Base-by-base conservation (phyloP, 441 rosid genomes). In the Melastoma candidum region DNA sequence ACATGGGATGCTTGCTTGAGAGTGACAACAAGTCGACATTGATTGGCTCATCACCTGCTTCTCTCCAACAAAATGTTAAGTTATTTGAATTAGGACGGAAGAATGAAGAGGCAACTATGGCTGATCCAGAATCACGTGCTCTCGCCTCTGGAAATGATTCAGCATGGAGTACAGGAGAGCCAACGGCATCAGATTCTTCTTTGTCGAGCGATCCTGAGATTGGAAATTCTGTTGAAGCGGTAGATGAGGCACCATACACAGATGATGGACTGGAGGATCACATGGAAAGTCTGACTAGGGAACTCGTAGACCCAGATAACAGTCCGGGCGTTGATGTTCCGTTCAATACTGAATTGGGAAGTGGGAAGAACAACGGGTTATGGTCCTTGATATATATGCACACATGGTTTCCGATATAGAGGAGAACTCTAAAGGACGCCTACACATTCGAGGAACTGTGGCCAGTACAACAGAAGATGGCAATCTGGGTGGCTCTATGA, bases 311-410 rank as follows among this genome's bases (percentile, higher is more conserved):
- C 41, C 41, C 41, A 36, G 41, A 36, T 36, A 36, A 9, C 41
- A 36, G 8, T 36, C 41, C 41, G 41, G 6, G 6, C 7, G 7
- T 36, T 36, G 22, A 17, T 17, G 22, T 17, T 17, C 41, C 41
- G 8, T 36, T 3, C 7, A 77, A 73, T 49, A 57, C 60, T 56
- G 66, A 62, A 58, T 32, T 59, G 59, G 80, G 74, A 63, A 82
- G 69, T 64, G 83, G 72, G 71, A 76, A 78, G 55, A 66, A 85
- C 61, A 68, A 44, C 56, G 71, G 76, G 68, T 74, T 93, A 54
- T 93, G 98, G 98, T 58, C 63, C 62, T 64, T 86, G 56, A 70
- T 93, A 73, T 78, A 83, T 63, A 17, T 17, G 80, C 83, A 78
- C 95, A 86, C 69, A 82, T 88, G 93, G 84, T 73, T 29, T 74